Evolutionary conservation across 768 basidiomycete genomes (phyloP).

Genomic region (Ramaria rubella): DNA sequence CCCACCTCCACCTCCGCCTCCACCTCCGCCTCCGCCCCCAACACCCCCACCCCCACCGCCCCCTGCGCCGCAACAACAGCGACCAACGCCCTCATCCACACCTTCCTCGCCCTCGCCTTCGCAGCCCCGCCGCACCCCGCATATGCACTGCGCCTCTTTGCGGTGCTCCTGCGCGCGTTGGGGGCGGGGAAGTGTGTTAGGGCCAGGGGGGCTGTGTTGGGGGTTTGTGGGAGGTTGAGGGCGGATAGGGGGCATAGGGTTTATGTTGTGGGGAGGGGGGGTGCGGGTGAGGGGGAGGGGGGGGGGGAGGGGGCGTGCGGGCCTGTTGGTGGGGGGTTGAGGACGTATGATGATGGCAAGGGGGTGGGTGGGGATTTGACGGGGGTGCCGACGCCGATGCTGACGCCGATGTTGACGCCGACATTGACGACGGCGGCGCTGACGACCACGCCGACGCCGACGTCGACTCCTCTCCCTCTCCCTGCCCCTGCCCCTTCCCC

Average conservation of each 20-base stretch:
- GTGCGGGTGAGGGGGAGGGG: neutral
- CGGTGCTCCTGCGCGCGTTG: slow-evolving; percentile 42
- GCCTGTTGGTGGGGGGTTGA: slow-evolving; percentile 48
- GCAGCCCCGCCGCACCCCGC: slow-evolving; percentile 42
- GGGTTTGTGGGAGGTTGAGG: slow-evolving; percentile 83
- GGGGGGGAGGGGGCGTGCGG: neutral
- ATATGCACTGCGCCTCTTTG: slow-evolving; percentile 50
- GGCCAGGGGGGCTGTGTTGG: slow-evolving; percentile 66
- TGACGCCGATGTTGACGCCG: too few species aligned
- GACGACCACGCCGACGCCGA: slow-evolving; percentile 38
- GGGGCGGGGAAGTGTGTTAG: slow-evolving; percentile 42
- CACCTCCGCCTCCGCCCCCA: neutral
- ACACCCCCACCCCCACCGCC: neutral
- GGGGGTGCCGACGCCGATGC: too few species aligned
- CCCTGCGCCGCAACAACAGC: neutral
- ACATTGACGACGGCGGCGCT: too few species aligned
- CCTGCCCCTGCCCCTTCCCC: too few species aligned
- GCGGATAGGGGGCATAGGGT: slow-evolving; percentile 87
- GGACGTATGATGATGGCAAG: slow-evolving; percentile 66
- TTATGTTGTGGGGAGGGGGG: slow-evolving; percentile 46
- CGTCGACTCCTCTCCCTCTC: too few species aligned
- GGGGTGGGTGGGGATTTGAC: too few species aligned
- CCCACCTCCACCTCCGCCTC: neutral
- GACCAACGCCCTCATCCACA: slow-evolving; percentile 50
- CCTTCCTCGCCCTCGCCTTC: slow-evolving; percentile 67